phyloP scores from a whole-genome alignment of 139 green algal genomes.

The Dunaliella primolecta region DNA sequence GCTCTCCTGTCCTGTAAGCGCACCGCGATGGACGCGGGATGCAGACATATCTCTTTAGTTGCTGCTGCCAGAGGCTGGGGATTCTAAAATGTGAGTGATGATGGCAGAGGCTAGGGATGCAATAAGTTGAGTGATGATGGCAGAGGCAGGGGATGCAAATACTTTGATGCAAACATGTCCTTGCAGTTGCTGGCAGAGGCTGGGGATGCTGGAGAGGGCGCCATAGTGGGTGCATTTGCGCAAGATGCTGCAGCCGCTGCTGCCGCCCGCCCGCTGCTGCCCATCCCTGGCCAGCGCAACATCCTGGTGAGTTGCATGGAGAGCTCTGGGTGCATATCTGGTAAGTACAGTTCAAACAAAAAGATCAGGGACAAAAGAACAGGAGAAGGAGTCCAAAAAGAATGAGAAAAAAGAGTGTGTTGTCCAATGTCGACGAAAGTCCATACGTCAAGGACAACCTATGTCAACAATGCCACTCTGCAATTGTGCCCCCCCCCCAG shows the following conservation, averaged over 20 bases:
- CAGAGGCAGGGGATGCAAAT: background rate
- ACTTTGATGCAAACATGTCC: background rate
- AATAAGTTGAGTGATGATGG: background rate
- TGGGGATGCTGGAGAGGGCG: background rate
- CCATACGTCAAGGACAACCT: too few species aligned
- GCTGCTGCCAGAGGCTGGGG: background rate
- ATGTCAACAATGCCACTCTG: too few species aligned
- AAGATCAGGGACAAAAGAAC: too few species aligned
- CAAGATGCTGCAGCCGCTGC: slow-evolving; percentile 38
- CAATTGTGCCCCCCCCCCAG: too few species aligned
- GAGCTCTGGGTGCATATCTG: too few species aligned
- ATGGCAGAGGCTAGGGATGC: background rate
- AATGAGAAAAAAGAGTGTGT: too few species aligned
- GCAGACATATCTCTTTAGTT: too few species aligned
- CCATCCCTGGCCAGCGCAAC: slow-evolving; percentile 49
- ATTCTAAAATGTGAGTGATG: background rate
- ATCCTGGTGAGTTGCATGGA: slow-evolving; percentile 48
- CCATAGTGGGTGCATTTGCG: slow-evolving; percentile 21
- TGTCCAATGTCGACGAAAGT: too few species aligned
- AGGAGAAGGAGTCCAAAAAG: too few species aligned
- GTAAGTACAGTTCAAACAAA: too few species aligned
- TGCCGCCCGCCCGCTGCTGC: slow-evolving; percentile 45
- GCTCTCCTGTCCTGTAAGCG: too few species aligned
- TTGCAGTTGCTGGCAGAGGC: background rate
- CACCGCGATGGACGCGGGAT: too few species aligned